Conservation (phyloP, 768 basidiomycete species). For the Trametes gibbosa region DNA sequence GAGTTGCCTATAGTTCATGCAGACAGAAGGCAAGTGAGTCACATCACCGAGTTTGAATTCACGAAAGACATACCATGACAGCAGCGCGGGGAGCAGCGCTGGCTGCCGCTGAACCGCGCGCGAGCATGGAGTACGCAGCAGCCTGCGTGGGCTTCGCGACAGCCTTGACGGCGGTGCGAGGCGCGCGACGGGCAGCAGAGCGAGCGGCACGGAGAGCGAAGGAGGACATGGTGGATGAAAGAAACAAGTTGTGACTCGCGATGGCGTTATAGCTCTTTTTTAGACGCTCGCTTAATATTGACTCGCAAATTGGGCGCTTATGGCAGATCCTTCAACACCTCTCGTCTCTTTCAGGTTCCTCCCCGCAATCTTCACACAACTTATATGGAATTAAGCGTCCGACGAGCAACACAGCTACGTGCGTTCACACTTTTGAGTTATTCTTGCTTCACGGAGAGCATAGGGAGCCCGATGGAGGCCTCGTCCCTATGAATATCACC, state of each 20-base stretch:
- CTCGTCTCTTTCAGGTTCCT: no score
- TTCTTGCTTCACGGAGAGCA: no score
- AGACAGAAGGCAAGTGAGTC: slow-evolving; percentile 7
- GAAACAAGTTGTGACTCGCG: background rate
- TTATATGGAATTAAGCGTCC: background rate
- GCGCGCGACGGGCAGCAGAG: slow-evolving; percentile 62
- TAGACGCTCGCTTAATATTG: slow-evolving; percentile 13
- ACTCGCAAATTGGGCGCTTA: slow-evolving; percentile 12
- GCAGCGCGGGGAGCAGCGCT: slow-evolving; percentile 31
- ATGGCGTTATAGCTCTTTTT: slow-evolving; percentile 13
- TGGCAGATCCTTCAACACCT: slow-evolving; percentile 4
- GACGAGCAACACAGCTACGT: background rate
- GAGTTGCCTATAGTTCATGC: slow-evolving; percentile 42
- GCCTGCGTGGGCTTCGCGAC: slow-evolving; percentile 43
- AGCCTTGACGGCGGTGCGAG: slow-evolving; percentile 44
- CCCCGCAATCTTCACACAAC: background rate
- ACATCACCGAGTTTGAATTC: background rate
- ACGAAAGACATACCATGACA: slow-evolving; percentile 35
- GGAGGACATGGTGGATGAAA: slow-evolving; percentile 54
- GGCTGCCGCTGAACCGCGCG: slow-evolving; percentile 37
- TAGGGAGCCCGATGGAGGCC: no score
- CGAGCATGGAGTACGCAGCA: slow-evolving; percentile 69
- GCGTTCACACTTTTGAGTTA: no score
- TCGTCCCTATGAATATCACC: no score
- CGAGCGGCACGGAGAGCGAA: slow-evolving; percentile 68